These are phyloP conservation scores for Isabelozyma gotoi DNA, from an alignment of 805 yeast species.

Conservation along the genomic window DNA sequence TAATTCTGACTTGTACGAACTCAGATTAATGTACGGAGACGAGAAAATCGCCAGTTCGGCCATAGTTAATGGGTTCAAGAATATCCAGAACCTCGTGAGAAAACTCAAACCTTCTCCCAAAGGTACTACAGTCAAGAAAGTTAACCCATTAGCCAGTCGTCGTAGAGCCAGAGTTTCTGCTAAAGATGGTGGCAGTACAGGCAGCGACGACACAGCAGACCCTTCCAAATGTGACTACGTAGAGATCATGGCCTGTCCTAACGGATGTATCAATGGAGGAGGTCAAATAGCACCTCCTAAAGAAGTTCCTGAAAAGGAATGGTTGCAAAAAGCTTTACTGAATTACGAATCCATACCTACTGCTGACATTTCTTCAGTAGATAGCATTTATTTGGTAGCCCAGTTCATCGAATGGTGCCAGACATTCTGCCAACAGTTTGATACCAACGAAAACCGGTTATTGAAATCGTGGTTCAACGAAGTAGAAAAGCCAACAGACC, in stretches of 20 bases:
- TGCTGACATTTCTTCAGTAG: slow-evolving; percentile 10
- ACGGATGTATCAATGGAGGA: slow-evolving; percentile 97
- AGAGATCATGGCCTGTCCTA: slow-evolving; percentile 98
- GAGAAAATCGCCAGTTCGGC: slow-evolving; percentile 50
- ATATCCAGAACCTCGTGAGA: slow-evolving; percentile 90
- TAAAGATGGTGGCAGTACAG: slow-evolving; percentile 4
- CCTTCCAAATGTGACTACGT: slow-evolving; percentile 74
- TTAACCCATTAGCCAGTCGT: slow-evolving; percentile 42
- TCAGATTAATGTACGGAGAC: slow-evolving; percentile 47
- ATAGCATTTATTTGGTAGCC: slow-evolving; percentile 10
- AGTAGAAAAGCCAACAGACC: slow-evolving; percentile 53
- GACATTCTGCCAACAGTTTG: slow-evolving; percentile 28
- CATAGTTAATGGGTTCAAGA: slow-evolving; percentile 86
- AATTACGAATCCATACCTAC: slow-evolving; percentile 35
- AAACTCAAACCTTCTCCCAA: slow-evolving; percentile 52
- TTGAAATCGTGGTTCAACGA: slow-evolving; percentile 47
- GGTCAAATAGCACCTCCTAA: slow-evolving; percentile 69
- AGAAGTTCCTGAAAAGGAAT: slow-evolving; percentile 37
- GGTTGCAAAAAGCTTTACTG: slow-evolving; percentile 39
- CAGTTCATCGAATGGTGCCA: slow-evolving; percentile 31
- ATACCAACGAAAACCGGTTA: slow-evolving; percentile 35
- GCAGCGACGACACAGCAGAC: slow-evolving; percentile 43
- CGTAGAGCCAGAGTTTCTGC: slow-evolving; percentile 37
- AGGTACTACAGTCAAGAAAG: slow-evolving; percentile 14
- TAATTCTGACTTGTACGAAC: slow-evolving; percentile 75